Evolutionary conservation across 1,284 basidiomycete genomes (phyloP), one percentile per base, ranked within the genome.

Genomic region (Salmacisia buchloeana): DNA sequence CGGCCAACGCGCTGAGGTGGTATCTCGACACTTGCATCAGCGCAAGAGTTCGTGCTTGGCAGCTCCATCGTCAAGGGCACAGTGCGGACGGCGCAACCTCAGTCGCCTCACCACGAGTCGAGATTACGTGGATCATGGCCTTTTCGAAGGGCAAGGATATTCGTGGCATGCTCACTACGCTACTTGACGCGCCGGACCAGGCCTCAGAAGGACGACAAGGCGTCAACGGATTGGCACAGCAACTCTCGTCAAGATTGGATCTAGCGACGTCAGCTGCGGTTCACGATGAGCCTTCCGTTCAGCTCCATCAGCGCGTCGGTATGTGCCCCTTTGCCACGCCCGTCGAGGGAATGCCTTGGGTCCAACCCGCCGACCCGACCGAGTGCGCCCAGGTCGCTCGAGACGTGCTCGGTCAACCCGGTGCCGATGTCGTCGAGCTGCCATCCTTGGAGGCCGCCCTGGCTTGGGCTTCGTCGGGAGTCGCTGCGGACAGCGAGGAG

Each of bases 1-100:
- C 92, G 0, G 85, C 92, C 0, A 69, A 79, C 21, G 86, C 86
- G 0, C 85, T 99, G 7, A 83, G 87, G 1, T 77, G 82, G 4
- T 97, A 93, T 78, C 81, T 97, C 63, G 83, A 85, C 23, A 23
- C 31, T 13, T 76, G 70, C 59, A 35, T 76, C 2, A 38, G 56
- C 1, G 41, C 67, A 3, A 45, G 59, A 3, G 25, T 13, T 31
- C 23, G 1, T 46, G 56, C 2, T 52, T 56, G 35, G 62, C 61
- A 34, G 2, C n/a, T n/a, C n/a, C n/a, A n/a, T n/a, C n/a, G n/a
- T n/a, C n/a, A n/a, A n/a, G n/a, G n/a, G n/a, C 5, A 34, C 45
- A 15, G 21, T 4, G 18, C 18, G 10, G 52, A 13, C 15, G 62
- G 62, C 36, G 29, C 41, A 10, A 56, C 45, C 21, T 15, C 35